These are phyloP conservation scores for Aspergillus panamensis DNA, from an alignment of 495 filamentous ascomycete species.

Conservation along the genomic window DNA sequence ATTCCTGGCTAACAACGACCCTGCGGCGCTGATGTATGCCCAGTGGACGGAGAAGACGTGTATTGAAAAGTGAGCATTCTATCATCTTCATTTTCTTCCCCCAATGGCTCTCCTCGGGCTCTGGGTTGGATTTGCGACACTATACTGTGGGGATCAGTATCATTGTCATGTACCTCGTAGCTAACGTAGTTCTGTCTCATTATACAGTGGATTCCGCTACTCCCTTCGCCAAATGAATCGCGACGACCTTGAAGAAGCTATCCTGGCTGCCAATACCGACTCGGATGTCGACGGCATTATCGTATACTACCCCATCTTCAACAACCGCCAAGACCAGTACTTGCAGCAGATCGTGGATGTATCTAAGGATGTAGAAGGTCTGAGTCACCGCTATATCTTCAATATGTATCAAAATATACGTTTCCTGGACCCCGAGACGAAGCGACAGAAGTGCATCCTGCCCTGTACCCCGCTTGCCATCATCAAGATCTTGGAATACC, in stretches of 20 bases:
- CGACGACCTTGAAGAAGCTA: conserved; percentile 81
- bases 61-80: conserved; percentile 74
- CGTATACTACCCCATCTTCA: conserved; percentile 98
- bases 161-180: conserved; percentile 16
- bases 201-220: conserved; percentile 77
- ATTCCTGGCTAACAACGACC: conserved; percentile 88
- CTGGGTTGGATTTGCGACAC: neutral
- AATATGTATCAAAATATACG: conserved; percentile 99
- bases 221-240: conserved; percentile 76
- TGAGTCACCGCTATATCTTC: conserved; percentile 90
- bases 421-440: conserved; percentile 73
- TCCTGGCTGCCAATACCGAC: conserved; percentile 80
- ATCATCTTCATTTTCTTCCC: conserved; percentile 18
- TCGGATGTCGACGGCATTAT: conserved; percentile 82
- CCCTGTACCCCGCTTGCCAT: conserved; percentile 94
- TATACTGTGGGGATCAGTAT: conserved; percentile 2
- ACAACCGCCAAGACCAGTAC: conserved; percentile 81
- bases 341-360: conserved; percentile 92
- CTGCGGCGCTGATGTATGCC: conserved; percentile 87
- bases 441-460: conserved; percentile 82
- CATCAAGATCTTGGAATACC: conserved; percentile 93
- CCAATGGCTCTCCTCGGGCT: conserved; percentile 15
- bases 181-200: conserved; percentile 23
- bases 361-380: conserved; percentile 90
- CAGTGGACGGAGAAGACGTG: conserved; percentile 97